Conservation (phyloP, 1,139 yeast genomes). For the Pichia cactophila region DNA sequence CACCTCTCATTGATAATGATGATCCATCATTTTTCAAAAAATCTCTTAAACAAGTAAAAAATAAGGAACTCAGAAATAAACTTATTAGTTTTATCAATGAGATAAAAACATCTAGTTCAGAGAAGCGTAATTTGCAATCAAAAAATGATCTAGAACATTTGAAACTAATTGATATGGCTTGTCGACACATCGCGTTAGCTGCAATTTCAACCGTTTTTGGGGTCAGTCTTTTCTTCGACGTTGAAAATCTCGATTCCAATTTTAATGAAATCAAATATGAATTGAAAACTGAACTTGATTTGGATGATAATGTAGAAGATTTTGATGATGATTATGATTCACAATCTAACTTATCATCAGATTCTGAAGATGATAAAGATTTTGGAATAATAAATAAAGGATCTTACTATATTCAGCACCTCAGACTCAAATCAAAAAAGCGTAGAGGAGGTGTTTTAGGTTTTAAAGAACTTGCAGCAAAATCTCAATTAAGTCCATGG, state of each 20-base stretch:
- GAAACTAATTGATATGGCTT: constrained; percentile 68
- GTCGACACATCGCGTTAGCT: constrained; percentile 77
- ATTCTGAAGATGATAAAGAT: not conserved
- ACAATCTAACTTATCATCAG: not conserved
- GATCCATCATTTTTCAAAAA: constrained; percentile 30
- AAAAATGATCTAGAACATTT: constrained; percentile 63
- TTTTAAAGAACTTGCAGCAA: constrained; percentile 80
- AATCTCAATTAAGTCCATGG: constrained; percentile 85
- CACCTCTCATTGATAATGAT: constrained; percentile 43
- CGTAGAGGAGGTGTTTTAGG: constrained; percentile 87
- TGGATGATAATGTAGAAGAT: not conserved
- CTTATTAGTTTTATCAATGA: constrained; percentile 5
- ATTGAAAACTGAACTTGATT: not conserved
- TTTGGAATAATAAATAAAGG: constrained; percentile 6
- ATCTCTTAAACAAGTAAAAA: constrained; percentile 14
- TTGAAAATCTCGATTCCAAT: not conserved
- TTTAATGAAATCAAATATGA: not conserved
- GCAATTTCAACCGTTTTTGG: constrained; percentile 43
- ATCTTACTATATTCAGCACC: constrained; percentile 10
- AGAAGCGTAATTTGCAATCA: constrained; percentile 22
- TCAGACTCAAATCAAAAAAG: constrained; percentile 38
- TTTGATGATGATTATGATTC: not conserved
- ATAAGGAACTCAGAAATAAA: constrained; percentile 16
- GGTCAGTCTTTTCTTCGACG: constrained; percentile 15
- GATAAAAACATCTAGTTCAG: not conserved